Percentiles rank a stretch among this genome's conserved stretches.
Conservation (phyloP, 2,329 filamentous ascomycete genomes). For the Pseudogymnoascus sp. region DNA sequence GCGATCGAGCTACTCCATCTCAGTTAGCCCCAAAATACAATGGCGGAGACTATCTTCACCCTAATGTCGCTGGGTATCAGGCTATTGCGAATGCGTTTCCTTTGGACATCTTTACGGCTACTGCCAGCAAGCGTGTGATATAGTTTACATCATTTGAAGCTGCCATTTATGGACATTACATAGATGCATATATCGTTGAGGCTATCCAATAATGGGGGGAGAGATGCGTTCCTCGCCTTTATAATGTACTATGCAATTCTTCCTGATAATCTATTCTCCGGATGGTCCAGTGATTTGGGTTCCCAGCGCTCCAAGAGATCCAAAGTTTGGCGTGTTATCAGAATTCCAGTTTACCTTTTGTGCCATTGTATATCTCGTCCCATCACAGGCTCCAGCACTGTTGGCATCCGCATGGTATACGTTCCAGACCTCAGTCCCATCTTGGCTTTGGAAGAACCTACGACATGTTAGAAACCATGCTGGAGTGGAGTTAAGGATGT, state of each 20-base stretch:
- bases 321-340: constrained; percentile 45
- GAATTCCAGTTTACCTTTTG: constrained; percentile 41
- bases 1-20: constrained; percentile 40
- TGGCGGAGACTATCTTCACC: constrained; percentile 57
- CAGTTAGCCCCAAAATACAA: constrained; percentile 44
- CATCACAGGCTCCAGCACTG: constrained; percentile 41
- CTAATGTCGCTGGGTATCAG: constrained; percentile 50
- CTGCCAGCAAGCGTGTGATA: constrained; percentile 9
- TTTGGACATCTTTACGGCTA: constrained; percentile 38
- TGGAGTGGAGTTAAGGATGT: neutral
- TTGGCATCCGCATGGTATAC: constrained; percentile 47
- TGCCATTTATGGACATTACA: neutral
- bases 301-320: constrained; percentile 26
- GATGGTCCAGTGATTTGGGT: constrained; percentile 28
- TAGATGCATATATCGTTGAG: constrained; percentile 8
- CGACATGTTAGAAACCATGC: neutral
- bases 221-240: neutral
- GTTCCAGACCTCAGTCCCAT: constrained; percentile 45
- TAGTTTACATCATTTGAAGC: neutral
- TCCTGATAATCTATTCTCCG: constrained; percentile 23
- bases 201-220: neutral
- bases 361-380: constrained; percentile 44
- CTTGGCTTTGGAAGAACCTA: constrained; percentile 48
- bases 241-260: neutral
- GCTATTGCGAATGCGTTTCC: constrained; percentile 51